phyloP scores from a whole-genome alignment of 352 stramenopile species.

The Globisporangium carolinianum region DNA sequence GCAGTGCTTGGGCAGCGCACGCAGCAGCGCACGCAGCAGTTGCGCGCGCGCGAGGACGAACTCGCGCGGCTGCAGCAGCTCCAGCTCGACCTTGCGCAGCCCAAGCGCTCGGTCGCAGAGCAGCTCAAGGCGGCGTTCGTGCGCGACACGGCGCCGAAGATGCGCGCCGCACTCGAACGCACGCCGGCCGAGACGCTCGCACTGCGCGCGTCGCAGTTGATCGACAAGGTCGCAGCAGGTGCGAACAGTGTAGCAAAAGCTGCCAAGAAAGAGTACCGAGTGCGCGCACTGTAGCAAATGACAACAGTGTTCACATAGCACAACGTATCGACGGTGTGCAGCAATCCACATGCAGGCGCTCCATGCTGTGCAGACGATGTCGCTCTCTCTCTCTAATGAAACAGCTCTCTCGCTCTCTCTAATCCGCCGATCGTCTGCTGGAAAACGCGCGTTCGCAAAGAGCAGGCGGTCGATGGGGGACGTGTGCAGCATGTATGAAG shows the following conservation, averaged over 20 bases:
- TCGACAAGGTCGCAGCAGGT: slow-evolving; percentile 31
- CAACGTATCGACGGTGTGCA: no score
- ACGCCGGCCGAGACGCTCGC: slow-evolving; percentile 46
- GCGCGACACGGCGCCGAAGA: slow-evolving; percentile 34
- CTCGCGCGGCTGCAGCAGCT: slow-evolving; percentile 32
- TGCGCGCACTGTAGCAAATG: slow-evolving; percentile 37
- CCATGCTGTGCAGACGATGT: not conserved
- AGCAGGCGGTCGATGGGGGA: not conserved
- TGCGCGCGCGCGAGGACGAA: slow-evolving; percentile 46
- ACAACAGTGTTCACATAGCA: no score
- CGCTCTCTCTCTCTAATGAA: slow-evolving; percentile 12
- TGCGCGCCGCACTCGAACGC: slow-evolving; percentile 43
- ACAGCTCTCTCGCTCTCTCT: slow-evolving; percentile 7
- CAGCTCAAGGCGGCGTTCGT: slow-evolving; percentile 48
- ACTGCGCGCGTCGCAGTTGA: slow-evolving; percentile 29
- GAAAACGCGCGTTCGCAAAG: not conserved
- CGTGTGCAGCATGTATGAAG: no score
- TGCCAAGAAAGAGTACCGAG: slow-evolving; percentile 63
- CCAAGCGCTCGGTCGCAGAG: slow-evolving; percentile 32
- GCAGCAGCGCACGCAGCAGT: slow-evolving; percentile 32
- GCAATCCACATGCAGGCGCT: not conserved
- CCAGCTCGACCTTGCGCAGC: slow-evolving; percentile 29
- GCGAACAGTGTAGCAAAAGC: slow-evolving; percentile 25
- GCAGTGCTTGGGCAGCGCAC: slow-evolving; percentile 30
- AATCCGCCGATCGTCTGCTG: not conserved